Percentiles rank a stretch among this genome's conserved stretches.
These are phyloP conservation scores for Triticum dicoccoides DNA, from an alignment of 176 grass and related monocot genomes.

Conservation along the genomic window DNA sequence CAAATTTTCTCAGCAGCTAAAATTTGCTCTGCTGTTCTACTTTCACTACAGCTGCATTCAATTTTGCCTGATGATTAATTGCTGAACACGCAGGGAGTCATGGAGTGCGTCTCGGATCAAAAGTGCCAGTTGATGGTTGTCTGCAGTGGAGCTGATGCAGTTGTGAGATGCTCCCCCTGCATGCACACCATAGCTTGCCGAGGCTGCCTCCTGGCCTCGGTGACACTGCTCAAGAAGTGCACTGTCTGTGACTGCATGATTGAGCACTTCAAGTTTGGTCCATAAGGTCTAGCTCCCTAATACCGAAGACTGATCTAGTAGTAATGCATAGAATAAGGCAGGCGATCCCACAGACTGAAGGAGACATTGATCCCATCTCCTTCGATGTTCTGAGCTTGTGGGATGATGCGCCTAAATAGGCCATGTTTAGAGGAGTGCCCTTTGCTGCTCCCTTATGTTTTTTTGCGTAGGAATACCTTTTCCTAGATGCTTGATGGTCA, in stretches of 20 bases:
- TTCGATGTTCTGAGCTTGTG: conserved; percentile 39
- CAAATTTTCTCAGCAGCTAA: not conserved
- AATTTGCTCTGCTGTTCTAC: not conserved
- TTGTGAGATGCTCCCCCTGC: conserved; percentile 52
- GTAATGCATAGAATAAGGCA: conserved; percentile 37
- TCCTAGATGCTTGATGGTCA: conserved; percentile 7
- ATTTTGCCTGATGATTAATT: conserved; percentile 13
- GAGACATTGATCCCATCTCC: conserved; percentile 36
- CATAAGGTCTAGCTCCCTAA: conserved; percentile 16
- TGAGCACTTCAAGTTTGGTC: conserved; percentile 50
- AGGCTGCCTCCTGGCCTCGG: conserved; percentile 47
- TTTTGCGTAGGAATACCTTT: conserved; percentile 22
- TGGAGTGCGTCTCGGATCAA: not conserved
- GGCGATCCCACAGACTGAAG: conserved; percentile 33
- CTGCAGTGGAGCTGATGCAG: conserved; percentile 50
- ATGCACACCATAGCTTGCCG: conserved; percentile 53
- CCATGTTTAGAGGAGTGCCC: conserved; percentile 30
- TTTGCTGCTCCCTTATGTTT: conserved; percentile 26
- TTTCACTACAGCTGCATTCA: not conserved
- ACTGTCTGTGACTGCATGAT: conserved; percentile 43
- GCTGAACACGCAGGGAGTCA: conserved; percentile 27
- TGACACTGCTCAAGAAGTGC: conserved; percentile 47
- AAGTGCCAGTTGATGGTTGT: conserved; percentile 58
- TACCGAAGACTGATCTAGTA: conserved; percentile 25
- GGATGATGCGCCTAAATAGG: conserved; percentile 8